A percentile compares a stretch with the other conserved stretches of the same genome.
phyloP scores from a whole-genome alignment of 805 yeast genomes.

The Pichia occidentalis region DNA sequence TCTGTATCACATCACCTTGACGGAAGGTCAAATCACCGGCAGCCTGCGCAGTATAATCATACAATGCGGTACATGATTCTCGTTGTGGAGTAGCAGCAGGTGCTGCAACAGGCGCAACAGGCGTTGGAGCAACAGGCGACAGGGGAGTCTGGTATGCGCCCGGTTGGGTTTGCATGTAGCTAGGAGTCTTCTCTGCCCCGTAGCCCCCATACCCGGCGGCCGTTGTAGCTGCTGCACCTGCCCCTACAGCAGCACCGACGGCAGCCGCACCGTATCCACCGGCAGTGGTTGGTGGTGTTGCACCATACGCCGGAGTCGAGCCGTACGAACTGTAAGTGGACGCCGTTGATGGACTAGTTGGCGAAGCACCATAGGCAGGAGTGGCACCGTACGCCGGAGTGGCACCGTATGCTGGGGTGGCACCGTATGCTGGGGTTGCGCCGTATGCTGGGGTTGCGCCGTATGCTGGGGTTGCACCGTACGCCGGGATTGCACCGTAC shows the following conservation, averaged over 20 bases:
- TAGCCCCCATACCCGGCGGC: slow-evolving; percentile 2
- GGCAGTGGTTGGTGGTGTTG: slow-evolving; percentile 29
- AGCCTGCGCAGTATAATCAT: slow-evolving; percentile 90
- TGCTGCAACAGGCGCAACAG: slow-evolving; percentile 31
- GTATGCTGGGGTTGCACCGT: slow-evolving; percentile 17
- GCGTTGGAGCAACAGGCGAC: slow-evolving; percentile 15
- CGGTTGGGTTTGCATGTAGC: slow-evolving; percentile 2
- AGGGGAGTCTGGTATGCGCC: slow-evolving; percentile 4
- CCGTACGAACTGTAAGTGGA: slow-evolving; percentile 29
- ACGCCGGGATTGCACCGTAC: slow-evolving; percentile 26
- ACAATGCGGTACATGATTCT: slow-evolving; percentile 79
- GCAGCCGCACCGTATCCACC: slow-evolving; percentile 23
- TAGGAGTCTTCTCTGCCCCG: slow-evolving; percentile 4
- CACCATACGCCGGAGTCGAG: slow-evolving; percentile 16
- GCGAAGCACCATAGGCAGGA: slow-evolving; percentile 11
- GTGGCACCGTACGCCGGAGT: slow-evolving; percentile 22
- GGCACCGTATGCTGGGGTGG: slow-evolving; percentile 3
- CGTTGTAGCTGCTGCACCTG: background rate
- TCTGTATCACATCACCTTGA: slow-evolving; percentile 82
- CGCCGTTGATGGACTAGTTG: slow-evolving; percentile 25
- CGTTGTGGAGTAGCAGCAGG: slow-evolving; percentile 33
- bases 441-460: slow-evolving; percentile 35
- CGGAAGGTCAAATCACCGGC: slow-evolving; percentile 83
- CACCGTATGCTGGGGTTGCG: slow-evolving; percentile 23
- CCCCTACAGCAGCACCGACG: background rate